Percentiles rank a stretch among this genome's conserved stretches.
Evolutionary conservation across 2,329 filamentous ascomycete genomes (phyloP).

Genomic region (Tolypocladium ovalisporum): DNA sequence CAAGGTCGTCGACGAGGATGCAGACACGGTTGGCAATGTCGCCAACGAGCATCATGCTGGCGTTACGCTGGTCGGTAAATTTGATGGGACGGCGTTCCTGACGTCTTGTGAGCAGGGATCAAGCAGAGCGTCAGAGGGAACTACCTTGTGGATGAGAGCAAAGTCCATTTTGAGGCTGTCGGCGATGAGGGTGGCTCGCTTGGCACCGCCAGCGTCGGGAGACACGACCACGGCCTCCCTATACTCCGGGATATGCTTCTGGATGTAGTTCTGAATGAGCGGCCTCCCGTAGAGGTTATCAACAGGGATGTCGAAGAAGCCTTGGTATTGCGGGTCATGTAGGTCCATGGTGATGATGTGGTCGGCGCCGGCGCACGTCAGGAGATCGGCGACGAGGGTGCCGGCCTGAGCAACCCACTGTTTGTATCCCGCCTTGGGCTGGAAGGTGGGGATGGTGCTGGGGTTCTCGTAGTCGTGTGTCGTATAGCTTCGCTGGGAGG

Average conservation of each 20-base stretch:
- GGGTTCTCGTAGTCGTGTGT: constrained; percentile 56
- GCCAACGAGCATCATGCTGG: constrained; percentile 91
- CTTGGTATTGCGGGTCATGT: constrained; percentile 93
- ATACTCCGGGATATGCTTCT: constrained; percentile 74
- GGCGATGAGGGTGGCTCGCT: constrained; percentile 89
- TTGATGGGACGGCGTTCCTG: constrained; percentile 82
- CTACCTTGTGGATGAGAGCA: constrained; percentile 90
- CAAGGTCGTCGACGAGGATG: constrained; percentile 88
- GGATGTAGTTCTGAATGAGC: constrained; percentile 58
- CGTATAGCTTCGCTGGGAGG: constrained; percentile 40
- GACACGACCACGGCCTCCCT: constrained; percentile 86
- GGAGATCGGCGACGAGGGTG: constrained; percentile 83
- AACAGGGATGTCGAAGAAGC: constrained; percentile 97
- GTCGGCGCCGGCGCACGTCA: constrained; percentile 92
- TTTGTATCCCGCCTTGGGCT: constrained; percentile 87
- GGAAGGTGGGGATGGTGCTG: constrained; percentile 44
- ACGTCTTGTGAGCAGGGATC: constrained; percentile 20
- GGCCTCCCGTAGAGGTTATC: constrained; percentile 91
- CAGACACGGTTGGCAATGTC: constrained; percentile 71
- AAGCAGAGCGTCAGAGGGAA: constrained; percentile 12
- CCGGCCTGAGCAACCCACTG: constrained; percentile 98
- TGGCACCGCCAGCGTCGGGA: constrained; percentile 91
- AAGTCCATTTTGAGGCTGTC: constrained; percentile 91
- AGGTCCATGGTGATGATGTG: constrained; percentile 98
- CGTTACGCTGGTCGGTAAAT: constrained; percentile 80